Conservation (phyloP, 371 early-diverging fungal genomes). For the Zancudomyces culisetae region DNA sequence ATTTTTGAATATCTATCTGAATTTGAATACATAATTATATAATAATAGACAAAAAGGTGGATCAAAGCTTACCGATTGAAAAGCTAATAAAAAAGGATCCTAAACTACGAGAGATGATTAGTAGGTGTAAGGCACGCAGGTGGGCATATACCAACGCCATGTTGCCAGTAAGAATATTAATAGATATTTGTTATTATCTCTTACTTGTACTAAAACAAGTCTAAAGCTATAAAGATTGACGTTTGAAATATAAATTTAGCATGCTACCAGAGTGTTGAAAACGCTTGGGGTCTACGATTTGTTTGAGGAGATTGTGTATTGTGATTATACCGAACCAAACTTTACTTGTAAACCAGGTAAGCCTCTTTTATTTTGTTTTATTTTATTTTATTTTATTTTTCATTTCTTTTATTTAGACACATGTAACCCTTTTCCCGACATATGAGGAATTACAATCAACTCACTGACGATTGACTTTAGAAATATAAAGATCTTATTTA, state of each 20-base stretch:
- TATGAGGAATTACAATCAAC: no score
- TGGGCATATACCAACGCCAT: constrained; percentile 82
- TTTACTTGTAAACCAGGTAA: constrained; percentile 63
- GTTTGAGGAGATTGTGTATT: constrained; percentile 62
- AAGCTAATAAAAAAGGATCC: constrained; percentile 36
- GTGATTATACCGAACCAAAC: constrained; percentile 44
- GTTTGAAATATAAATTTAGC: constrained; percentile 25
- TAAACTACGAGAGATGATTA: constrained; percentile 41
- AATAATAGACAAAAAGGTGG: constrained; percentile 38
- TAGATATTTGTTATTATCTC: constrained; percentile 1
- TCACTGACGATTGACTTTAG: no score
- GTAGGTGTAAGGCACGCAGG: constrained; percentile 29
- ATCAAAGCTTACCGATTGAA: constrained; percentile 50
- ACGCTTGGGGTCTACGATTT: constrained; percentile 45
- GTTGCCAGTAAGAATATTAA: constrained; percentile 23
- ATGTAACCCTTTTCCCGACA: neutral
- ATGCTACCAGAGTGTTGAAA: constrained; percentile 45
- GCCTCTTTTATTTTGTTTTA: neutral
- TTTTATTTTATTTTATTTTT: neutral
- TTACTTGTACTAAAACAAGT: neutral
- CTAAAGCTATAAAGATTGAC: neutral
- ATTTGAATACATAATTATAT: neutral
- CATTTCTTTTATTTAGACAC: neutral
- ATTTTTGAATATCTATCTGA: neutral
- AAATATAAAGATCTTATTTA: neutral